Percentiles rank a stretch among this genome's conserved stretches.
These are phyloP conservation scores for Pontederia paniculata DNA, from an alignment of 176 grass and related monocot genomes.

Conservation along the genomic window DNA sequence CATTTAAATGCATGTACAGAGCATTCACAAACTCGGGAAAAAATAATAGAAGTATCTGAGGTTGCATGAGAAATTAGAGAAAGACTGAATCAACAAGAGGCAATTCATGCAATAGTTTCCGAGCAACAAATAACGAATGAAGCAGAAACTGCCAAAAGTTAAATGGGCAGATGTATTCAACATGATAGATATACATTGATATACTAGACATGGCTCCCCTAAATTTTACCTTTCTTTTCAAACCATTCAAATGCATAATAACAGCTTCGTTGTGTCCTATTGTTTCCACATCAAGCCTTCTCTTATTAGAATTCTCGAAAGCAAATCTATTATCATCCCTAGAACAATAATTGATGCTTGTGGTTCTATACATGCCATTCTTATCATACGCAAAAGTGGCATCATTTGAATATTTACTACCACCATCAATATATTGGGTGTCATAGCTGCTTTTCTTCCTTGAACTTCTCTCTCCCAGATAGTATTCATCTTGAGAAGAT, in stretches of 20 bases:
- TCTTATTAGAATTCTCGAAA: slow-evolving; percentile 34
- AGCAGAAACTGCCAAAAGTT: slow-evolving; percentile 13
- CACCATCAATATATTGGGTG: slow-evolving; percentile 19
- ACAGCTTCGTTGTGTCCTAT: slow-evolving; percentile 23
- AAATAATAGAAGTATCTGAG: not conserved
- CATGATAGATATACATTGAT: slow-evolving; percentile 23
- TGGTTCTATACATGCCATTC: slow-evolving; percentile 24
- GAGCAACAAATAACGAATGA: slow-evolving; percentile 11
- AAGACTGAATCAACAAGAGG: slow-evolving; percentile 14
- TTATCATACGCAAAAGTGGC: slow-evolving; percentile 6
- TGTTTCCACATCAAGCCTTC: slow-evolving; percentile 27
- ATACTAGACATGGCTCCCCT: slow-evolving; percentile 41
- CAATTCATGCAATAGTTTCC: slow-evolving; percentile 10
- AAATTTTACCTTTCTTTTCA: slow-evolving; percentile 80
- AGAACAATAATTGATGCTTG: slow-evolving; percentile 20
- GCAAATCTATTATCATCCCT: slow-evolving; percentile 29
- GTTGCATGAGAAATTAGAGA: slow-evolving; percentile 4
- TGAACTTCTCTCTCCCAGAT: slow-evolving; percentile 22
- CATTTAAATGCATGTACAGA: too few species aligned
- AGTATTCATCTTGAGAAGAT: slow-evolving; percentile 18
- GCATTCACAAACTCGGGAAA: too few species aligned
- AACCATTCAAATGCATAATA: slow-evolving; percentile 43
- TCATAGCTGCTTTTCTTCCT: slow-evolving; percentile 7
- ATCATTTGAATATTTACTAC: slow-evolving; percentile 30
- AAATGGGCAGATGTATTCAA: slow-evolving; percentile 26